phyloP scores from a whole-genome alignment of 2,329 filamentous ascomycete genomes.

The Colletotrichum camelliae region DNA sequence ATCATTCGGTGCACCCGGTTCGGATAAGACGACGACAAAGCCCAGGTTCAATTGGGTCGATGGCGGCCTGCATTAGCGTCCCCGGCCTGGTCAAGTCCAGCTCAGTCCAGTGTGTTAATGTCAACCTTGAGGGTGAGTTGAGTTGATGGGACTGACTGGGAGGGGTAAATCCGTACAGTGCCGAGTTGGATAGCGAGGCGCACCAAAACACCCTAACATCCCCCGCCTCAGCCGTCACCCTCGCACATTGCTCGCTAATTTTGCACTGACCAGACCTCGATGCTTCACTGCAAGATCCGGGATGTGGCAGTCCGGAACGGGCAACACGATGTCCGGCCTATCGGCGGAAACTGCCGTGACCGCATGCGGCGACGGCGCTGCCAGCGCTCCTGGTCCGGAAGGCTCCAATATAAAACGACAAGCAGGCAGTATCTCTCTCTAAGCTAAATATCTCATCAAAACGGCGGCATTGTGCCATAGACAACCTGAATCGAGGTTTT shows the following conservation, averaged over 20 bases:
- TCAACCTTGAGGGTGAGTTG: background rate
- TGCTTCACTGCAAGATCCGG: background rate
- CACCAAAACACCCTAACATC: background rate
- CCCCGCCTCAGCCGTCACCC: background rate
- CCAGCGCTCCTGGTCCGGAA: background rate
- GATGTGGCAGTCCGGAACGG: background rate
- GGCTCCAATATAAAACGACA: background rate
- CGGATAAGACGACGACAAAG: conserved; percentile 2
- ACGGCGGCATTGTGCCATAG: background rate
- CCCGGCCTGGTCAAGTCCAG: background rate
- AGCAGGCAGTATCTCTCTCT: background rate
- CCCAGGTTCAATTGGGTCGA: background rate
- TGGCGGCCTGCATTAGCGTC: conserved; percentile 9
- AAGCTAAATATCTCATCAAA: background rate
- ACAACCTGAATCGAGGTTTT: background rate
- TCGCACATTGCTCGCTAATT: background rate
- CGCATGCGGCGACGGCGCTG: background rate
- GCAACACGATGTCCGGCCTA: background rate
- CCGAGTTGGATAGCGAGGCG: background rate
- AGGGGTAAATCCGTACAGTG: background rate
- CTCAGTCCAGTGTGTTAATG: background rate
- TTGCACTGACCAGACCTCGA: background rate
- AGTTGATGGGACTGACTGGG: background rate
- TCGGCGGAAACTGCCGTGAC: background rate
- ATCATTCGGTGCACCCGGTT: conserved; percentile 8